These are phyloP conservation scores for Kockiozyma suomiensis DNA, from an alignment of 805 yeast species.

Conservation along the genomic window DNA sequence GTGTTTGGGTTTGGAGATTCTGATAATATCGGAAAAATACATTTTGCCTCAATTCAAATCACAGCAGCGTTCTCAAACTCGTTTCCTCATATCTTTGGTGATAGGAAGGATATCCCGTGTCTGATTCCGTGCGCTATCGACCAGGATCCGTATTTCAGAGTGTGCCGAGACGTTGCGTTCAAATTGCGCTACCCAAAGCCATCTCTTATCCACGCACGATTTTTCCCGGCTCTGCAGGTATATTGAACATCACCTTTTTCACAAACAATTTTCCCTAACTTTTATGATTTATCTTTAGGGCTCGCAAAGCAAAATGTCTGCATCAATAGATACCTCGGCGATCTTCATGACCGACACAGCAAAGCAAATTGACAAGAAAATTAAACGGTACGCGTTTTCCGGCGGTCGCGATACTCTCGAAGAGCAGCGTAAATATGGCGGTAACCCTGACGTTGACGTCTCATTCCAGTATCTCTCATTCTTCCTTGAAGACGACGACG, in stretches of 20 bases:
- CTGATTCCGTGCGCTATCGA: constrained; percentile 98
- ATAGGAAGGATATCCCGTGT: constrained; percentile 89
- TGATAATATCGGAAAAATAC: constrained; percentile 91
- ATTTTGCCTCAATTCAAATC: constrained; percentile 94
- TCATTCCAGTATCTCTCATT: constrained; percentile 91
- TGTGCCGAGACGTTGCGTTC: constrained; percentile 95
- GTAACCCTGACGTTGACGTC: constrained; percentile 93
- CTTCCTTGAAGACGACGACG: constrained; percentile 85
- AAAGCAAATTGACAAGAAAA: constrained; percentile 87
- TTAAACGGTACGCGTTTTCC: constrained; percentile 93
- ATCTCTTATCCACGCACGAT: constrained; percentile 86
- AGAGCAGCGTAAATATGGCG: constrained; percentile 88
- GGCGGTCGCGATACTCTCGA: constrained; percentile 90
- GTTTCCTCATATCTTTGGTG: constrained; percentile 88
- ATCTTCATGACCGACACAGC: constrained; percentile 95
- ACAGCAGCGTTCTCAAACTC: constrained; percentile 95
- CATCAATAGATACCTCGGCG: constrained; percentile 86
- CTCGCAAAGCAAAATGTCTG: constrained; percentile 94
- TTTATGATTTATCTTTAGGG: constrained; percentile 64
- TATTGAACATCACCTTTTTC: not conserved
- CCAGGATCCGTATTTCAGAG: constrained; percentile 97
- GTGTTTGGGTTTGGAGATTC: constrained; percentile 95
- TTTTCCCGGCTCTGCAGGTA: constrained; percentile 77
- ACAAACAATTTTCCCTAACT: not conserved
- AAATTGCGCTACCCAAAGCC: constrained; percentile 90